Percentiles rank a stretch among this genome's conserved stretches.
These are phyloP conservation scores for Lachnellula subtilissima DNA, from an alignment of 2,329 filamentous ascomycete genomes.

Conservation along the genomic window DNA sequence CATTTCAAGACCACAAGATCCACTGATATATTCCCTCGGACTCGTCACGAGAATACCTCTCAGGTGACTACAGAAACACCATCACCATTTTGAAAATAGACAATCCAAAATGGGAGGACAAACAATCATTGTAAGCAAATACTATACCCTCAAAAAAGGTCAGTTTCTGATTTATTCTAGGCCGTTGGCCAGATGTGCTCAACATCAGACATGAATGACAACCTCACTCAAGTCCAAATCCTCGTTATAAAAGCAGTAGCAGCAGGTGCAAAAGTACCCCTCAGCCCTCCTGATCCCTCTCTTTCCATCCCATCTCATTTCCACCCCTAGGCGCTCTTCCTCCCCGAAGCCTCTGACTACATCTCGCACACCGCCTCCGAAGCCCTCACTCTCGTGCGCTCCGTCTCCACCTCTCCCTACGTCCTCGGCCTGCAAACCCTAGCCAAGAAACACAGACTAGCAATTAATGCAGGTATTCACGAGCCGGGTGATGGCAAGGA, in stretches of 20 bases:
- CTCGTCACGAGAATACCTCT: no score
- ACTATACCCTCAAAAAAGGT: no score
- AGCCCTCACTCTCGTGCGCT: slow-evolving; percentile 64
- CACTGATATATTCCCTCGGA: no score
- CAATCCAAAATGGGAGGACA: no score
- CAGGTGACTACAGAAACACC: no score
- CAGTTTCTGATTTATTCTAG: slow-evolving; percentile 38
- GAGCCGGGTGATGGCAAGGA: slow-evolving; percentile 51
- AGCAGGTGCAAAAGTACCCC: slow-evolving; percentile 68
- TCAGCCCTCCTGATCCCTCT: not conserved
- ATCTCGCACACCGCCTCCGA: slow-evolving; percentile 66
- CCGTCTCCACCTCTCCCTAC: slow-evolving; percentile 64
- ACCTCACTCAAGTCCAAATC: slow-evolving; percentile 70
- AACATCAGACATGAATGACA: slow-evolving; percentile 70
- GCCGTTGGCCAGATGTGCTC: slow-evolving; percentile 88
- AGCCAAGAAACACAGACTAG: slow-evolving; percentile 58
- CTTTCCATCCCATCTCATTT: no score
- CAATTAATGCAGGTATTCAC: slow-evolving; percentile 85
- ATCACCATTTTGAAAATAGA: no score
- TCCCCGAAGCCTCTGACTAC: slow-evolving; percentile 77
- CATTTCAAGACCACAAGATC: no score
- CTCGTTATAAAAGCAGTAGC: slow-evolving; percentile 68
- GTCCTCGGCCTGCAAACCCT: slow-evolving; percentile 68
- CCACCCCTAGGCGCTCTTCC: slow-evolving; percentile 64
- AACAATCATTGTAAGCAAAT: no score